Evolutionary conservation across 352 stramenopile genomes (phyloP).

Genomic region (Phytophthora tentaculata): DNA sequence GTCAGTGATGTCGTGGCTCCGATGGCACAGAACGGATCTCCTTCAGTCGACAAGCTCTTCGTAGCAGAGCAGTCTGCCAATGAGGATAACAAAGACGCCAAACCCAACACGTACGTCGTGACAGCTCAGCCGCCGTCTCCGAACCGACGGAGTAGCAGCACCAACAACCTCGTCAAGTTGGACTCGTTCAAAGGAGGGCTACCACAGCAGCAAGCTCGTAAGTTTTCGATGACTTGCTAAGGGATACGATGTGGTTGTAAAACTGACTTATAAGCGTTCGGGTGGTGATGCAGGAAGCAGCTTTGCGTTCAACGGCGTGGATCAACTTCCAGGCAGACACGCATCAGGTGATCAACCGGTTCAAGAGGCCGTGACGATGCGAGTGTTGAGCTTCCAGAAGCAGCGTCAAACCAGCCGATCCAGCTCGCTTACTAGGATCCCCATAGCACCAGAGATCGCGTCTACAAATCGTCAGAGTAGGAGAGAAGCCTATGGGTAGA

Average conservation of each 20-base stretch:
- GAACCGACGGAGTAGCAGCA: conserved; percentile 21
- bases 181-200: conserved; percentile 32
- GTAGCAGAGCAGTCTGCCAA: conserved; percentile 26
- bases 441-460: conserved; percentile 18
- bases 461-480: conserved; percentile 10
- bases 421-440: conserved; percentile 25
- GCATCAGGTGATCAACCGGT: conserved; percentile 19
- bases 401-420: conserved; percentile 25
- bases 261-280: conserved; percentile 7
- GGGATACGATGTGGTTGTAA: not conserved
- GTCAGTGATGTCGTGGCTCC: conserved; percentile 25
- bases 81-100: conserved; percentile 15
- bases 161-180: conserved; percentile 22
- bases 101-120: conserved; percentile 21
- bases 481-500: conserved; percentile 1
- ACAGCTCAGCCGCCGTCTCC: conserved; percentile 21
- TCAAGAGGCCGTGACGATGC: conserved; percentile 42
- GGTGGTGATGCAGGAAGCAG: conserved; percentile 28
- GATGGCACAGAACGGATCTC: conserved; percentile 10
- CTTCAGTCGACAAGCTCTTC: conserved; percentile 32
- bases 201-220: conserved; percentile 23
- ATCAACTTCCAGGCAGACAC: conserved; percentile 12
- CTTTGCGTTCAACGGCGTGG: conserved; percentile 45
- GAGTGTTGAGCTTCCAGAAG: conserved; percentile 45
- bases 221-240: conserved; percentile 4